These are phyloP conservation scores for Myxozyma nipponensis DNA, from an alignment of 805 yeast genomes.

Conservation along the genomic window DNA sequence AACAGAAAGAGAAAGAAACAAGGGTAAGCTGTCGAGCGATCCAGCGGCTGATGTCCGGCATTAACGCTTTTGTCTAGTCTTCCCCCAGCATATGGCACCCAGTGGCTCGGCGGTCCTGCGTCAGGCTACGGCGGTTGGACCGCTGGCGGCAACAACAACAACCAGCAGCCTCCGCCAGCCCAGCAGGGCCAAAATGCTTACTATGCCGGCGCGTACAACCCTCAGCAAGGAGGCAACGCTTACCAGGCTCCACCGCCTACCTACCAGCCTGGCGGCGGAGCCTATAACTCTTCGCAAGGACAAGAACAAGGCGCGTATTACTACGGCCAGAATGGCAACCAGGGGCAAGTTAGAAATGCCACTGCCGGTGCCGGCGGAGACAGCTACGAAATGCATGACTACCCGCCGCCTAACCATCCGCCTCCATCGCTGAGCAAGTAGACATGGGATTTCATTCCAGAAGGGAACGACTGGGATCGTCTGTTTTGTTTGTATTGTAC, in stretches of 20 bases:
- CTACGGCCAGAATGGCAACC: constrained; percentile 4
- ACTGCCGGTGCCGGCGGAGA: background rate
- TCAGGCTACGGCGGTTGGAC: constrained; percentile 8
- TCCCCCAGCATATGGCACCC: constrained; percentile 23
- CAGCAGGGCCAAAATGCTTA: constrained; percentile 1
- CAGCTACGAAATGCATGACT: constrained; percentile 1
- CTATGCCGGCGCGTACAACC: constrained; percentile 18
- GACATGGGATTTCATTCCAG: too few species aligned
- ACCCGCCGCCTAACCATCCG: background rate
- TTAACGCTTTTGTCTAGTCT: constrained; percentile 6
- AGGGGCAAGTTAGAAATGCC: background rate
- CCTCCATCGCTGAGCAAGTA: background rate
- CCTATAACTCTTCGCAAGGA: background rate
- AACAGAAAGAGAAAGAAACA: constrained; percentile 13
- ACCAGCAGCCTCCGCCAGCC: background rate
- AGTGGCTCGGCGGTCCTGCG: constrained; percentile 16
- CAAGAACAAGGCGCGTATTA: background rate
- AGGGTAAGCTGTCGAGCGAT: constrained; percentile 10
- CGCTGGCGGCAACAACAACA: background rate
- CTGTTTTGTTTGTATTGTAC: too few species aligned
- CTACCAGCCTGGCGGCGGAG: background rate
- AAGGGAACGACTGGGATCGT: too few species aligned
- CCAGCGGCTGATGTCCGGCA: background rate
- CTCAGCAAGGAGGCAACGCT: constrained; percentile 1
- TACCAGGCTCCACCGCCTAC: constrained; percentile 24